Percentiles rank a stretch among this genome's conserved stretches.
phyloP scores from a whole-genome alignment of 192 early-diverging fungal species.

The Funneliformis mosseae region DNA sequence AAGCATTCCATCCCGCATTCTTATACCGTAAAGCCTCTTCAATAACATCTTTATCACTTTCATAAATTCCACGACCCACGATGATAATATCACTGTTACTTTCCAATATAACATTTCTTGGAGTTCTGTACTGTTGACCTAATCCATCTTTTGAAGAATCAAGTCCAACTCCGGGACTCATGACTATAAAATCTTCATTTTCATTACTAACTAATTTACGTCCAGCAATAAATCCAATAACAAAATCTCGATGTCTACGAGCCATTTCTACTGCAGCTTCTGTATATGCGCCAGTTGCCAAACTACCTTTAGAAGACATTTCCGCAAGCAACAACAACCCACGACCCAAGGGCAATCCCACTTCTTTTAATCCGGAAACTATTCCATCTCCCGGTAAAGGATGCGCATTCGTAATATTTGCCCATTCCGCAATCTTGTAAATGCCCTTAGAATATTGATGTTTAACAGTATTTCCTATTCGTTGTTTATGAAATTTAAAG shows the following conservation, averaged over 20 bases:
- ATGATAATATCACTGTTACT: slow-evolving; percentile 95
- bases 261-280: slow-evolving; percentile 87
- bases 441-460: slow-evolving; percentile 90
- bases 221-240: slow-evolving; percentile 90
- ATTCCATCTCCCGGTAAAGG: slow-evolving; percentile 95
- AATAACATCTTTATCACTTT: slow-evolving; percentile 68
- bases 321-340: slow-evolving; percentile 91
- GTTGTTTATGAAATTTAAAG: neutral
- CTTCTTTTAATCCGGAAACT: slow-evolving; percentile 86
- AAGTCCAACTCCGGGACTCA: slow-evolving; percentile 95
- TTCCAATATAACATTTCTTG: slow-evolving; percentile 80
- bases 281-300: slow-evolving; percentile 85
- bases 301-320: slow-evolving; percentile 92
- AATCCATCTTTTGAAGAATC: slow-evolving; percentile 81
- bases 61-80: slow-evolving; percentile 97
- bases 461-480: slow-evolving; percentile 90
- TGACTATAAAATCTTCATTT: slow-evolving; percentile 86
- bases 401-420: slow-evolving; percentile 96
- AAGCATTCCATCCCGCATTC: slow-evolving; percentile 96
- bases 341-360: slow-evolving; percentile 78
- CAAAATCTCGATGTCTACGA: slow-evolving; percentile 81
- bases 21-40: slow-evolving; percentile 82
- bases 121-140: slow-evolving; percentile 96
- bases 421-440: slow-evolving; percentile 92
- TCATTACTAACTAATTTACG: slow-evolving; percentile 35